A percentile compares a stretch with the other conserved stretches of the same genome.
Evolutionary conservation across 2,329 filamentous ascomycete genomes (phyloP).

Genomic region (Trichophyton verrucosum): DNA sequence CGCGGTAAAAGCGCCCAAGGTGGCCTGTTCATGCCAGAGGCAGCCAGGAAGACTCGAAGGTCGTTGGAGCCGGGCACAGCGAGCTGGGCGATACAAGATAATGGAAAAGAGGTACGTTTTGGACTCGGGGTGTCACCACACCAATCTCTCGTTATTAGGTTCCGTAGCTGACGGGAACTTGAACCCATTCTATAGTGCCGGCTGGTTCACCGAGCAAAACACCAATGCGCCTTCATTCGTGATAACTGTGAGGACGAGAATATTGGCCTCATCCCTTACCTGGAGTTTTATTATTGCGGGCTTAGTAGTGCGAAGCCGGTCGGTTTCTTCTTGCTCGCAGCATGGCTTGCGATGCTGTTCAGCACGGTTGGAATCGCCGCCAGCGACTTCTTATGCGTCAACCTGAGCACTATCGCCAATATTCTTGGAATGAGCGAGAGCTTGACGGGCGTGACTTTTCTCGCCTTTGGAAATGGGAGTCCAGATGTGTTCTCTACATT

Average conservation of each 20-base stretch:
- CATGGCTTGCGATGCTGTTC: slow-evolving; percentile 84
- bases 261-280: slow-evolving; percentile 77
- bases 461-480: slow-evolving; percentile 95
- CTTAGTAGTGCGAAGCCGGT: slow-evolving; percentile 56
- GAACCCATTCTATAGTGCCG: slow-evolving; percentile 47
- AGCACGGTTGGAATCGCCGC: slow-evolving; percentile 95
- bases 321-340: slow-evolving; percentile 63
- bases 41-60: neutral
- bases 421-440: slow-evolving; percentile 91
- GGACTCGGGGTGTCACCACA: neutral
- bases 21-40: neutral
- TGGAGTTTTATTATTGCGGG: slow-evolving; percentile 80
- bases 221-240: slow-evolving; percentile 79
- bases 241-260: slow-evolving; percentile 78
- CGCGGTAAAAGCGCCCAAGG: neutral
- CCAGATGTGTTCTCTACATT: slow-evolving; percentile 98
- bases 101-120: neutral
- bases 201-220: slow-evolving; percentile 59
- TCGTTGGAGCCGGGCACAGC: neutral
- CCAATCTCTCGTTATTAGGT: neutral
- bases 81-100: neutral
- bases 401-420: slow-evolving; percentile 81
- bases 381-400: slow-evolving; percentile 96
- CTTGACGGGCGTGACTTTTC: slow-evolving; percentile 86
- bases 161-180: neutral